Evolutionary conservation across 2,329 filamentous ascomycete species (phyloP), one percentile per base, ranked within the genome.

Genomic region (Verticillium alfalfae): DNA sequence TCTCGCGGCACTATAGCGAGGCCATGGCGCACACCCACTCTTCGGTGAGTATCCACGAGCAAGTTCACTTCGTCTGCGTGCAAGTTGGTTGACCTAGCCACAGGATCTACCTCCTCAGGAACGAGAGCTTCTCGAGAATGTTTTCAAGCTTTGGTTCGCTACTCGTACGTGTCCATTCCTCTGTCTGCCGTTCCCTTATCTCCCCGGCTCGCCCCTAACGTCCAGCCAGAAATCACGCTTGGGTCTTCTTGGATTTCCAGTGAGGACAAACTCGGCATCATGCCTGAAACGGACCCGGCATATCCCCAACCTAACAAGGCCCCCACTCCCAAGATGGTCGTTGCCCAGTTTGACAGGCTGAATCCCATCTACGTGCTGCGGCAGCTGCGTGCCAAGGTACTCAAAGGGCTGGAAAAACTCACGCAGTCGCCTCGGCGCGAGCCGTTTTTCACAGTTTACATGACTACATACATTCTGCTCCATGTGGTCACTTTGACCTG

Each of bases 111-210:
- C 54, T 3, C 9, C 54, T 56, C 63, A 67, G 15, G 72, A 78
- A 38, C 70, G 71, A 39, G 59, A 65, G 0, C 73, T 82, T 10
- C 62, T 83, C n/a, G 62, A 63, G 1, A 74, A 74, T 10, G 70
- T 79, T 4, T 77, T 83, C 22, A 67, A 69, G 5, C 65, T 83
- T 1, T 82, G 79, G 78, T 79, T 82, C 65, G 77, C 76, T 3
- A 76, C 76, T 13, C 72, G 81, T 83, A 67, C 67, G 80, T 74
- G 31, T 26, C 41, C 60, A 59, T 12, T 37, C 41, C 54, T 5
- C 34, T 2, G 26, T 12, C 26, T 34, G 13, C 38, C 13, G 36
- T 15, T 13, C 54, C 7, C 26, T 59, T 59, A 34, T 58, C 45
- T 1, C 2, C 4, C 6, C 45, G 26, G 8, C 26, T 31, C 26